Evolutionary conservation across 331 rosid genomes (phyloP).

Genomic region (Quercus phellos): DNA sequence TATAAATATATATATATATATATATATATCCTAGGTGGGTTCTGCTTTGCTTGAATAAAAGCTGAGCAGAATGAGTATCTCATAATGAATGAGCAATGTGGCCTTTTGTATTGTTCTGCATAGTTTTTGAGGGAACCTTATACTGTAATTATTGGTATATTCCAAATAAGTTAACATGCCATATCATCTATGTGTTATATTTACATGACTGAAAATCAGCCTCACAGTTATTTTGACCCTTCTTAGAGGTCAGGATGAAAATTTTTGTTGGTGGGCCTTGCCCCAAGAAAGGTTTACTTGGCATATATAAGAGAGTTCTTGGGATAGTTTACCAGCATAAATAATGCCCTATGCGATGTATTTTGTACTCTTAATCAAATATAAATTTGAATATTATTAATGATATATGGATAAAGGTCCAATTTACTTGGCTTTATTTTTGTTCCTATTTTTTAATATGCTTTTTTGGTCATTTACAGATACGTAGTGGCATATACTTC

Average conservation of each 20-base stretch:
- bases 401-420: background rate
- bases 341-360: background rate
- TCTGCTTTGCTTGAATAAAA: background rate
- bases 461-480: constrained; percentile 32
- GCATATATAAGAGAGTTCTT: background rate
- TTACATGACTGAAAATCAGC: background rate
- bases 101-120: background rate
- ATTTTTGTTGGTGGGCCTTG: background rate
- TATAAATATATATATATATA: background rate
- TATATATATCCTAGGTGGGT: background rate
- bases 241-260: background rate
- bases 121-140: background rate
- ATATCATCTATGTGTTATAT: background rate
- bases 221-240: background rate
- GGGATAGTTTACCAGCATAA: background rate
- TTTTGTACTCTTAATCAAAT: background rate
- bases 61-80: constrained; percentile 2
- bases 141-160: background rate
- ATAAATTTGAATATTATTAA: background rate
- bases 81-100: background rate
- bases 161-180: background rate
- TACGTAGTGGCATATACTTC: constrained; percentile 89
- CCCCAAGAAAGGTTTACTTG: background rate
- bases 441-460: background rate
- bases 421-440: background rate